Evolutionary conservation across 78 protist genomes (phyloP).

Genomic region (Dictyostelium brefeldianum): DNA sequence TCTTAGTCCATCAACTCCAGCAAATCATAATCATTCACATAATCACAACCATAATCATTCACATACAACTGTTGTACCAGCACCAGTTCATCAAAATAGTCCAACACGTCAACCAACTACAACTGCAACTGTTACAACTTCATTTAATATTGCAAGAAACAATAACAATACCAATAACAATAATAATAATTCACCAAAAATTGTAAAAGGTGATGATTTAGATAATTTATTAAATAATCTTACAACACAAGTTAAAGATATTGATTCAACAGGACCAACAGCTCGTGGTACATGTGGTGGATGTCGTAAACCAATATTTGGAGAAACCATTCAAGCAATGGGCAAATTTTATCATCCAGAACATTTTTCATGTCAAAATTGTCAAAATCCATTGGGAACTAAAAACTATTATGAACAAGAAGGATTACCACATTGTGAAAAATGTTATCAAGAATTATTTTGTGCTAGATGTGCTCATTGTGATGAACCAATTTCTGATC

Average conservation of each 20-base stretch:
- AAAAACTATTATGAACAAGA: slow-evolving; percentile 76
- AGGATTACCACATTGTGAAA: slow-evolving; percentile 78
- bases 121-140: not conserved
- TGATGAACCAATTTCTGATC: slow-evolving; percentile 85
- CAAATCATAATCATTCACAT: not conserved
- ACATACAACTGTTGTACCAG: not conserved
- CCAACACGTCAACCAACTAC: slow-evolving; percentile 7
- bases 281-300: slow-evolving; percentile 70
- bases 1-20: slow-evolving; percentile 14
- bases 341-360: slow-evolving; percentile 85
- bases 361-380: slow-evolving; percentile 76
- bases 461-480: slow-evolving; percentile 87
- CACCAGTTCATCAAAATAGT: not conserved
- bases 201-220: slow-evolving; percentile 73
- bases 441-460: slow-evolving; percentile 80
- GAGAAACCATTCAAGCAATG: slow-evolving; percentile 87
- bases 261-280: slow-evolving; percentile 71
- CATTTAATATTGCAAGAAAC: not conserved
- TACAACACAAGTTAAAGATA: slow-evolving; percentile 64
- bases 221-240: slow-evolving; percentile 76
- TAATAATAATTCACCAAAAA: slow-evolving; percentile 1
- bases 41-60: not conserved
- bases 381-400: slow-evolving; percentile 84
- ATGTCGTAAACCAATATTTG: slow-evolving; percentile 84
- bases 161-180: not conserved